A percentile compares a stretch with the other conserved stretches of the same genome.
Evolutionary conservation across 345 rosid genomes (phyloP).

Genomic region (Euphorbia lathyris): DNA sequence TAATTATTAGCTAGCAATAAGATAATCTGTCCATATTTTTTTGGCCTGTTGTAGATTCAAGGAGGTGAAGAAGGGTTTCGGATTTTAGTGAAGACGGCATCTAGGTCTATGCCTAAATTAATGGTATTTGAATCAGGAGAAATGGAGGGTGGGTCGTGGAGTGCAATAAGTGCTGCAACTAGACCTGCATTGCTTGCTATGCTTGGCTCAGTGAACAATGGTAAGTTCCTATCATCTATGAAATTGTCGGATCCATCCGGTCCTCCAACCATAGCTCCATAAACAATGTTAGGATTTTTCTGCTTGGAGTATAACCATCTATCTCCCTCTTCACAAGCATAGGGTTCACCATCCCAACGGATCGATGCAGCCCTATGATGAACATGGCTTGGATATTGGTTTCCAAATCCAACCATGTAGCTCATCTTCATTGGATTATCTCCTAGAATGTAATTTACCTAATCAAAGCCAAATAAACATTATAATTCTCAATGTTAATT

Average conservation of each 20-base stretch:
- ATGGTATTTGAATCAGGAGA: conserved; percentile 8
- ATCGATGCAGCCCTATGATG: conserved; percentile 33
- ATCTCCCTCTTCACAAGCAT: conserved; percentile 32
- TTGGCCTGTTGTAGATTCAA: background rate
- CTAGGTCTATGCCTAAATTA: conserved; percentile 42
- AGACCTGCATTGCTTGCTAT: conserved; percentile 34
- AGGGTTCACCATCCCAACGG: conserved; percentile 36
- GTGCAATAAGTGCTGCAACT: conserved; percentile 56
- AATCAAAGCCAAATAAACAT: too few relatives aligned
- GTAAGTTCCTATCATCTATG: conserved; percentile 19
- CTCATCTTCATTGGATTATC: conserved; percentile 33
- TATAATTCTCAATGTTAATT: too few relatives aligned
- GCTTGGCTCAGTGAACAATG: conserved; percentile 26
- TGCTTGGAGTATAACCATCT: conserved; percentile 18
- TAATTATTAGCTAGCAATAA: background rate
- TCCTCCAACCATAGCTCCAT: conserved; percentile 31
- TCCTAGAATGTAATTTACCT: conserved; percentile 35
- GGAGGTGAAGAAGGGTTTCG: conserved; percentile 14
- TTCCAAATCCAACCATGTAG: conserved; percentile 31
- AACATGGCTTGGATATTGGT: conserved; percentile 25
- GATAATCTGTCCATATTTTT: background rate
- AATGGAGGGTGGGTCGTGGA: conserved; percentile 40
- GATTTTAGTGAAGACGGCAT: conserved; percentile 39
- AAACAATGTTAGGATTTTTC: conserved; percentile 24
- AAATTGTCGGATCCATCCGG: conserved; percentile 20